Conservation (phyloP, 2,329 filamentous ascomycete genomes). For the Thermothelomyces thermophilus region DNA sequence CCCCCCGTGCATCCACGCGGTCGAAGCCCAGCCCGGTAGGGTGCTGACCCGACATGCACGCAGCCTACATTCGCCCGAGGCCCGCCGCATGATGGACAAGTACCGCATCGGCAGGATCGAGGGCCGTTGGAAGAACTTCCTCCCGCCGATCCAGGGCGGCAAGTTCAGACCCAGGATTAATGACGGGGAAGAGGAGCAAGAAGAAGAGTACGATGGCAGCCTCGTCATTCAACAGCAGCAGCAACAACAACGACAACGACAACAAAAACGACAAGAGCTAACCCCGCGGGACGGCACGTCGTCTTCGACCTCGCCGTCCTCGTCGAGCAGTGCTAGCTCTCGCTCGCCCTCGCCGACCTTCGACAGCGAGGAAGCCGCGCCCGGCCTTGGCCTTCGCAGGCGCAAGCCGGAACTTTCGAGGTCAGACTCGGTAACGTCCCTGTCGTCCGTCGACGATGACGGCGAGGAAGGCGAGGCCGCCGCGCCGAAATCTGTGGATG, state of each 20-base stretch:
- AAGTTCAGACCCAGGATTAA: conserved; percentile 27
- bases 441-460: conserved; percentile 46
- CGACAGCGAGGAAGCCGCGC: conserved; percentile 30
- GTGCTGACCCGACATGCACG: conserved; percentile 11
- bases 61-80: conserved; percentile 76
- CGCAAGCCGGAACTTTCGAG: conserved; percentile 27
- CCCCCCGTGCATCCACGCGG: no score
- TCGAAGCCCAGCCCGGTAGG: no score
- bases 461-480: conserved; percentile 42
- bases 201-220: conserved; percentile 9
- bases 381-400: conserved; percentile 28
- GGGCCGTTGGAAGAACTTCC: conserved; percentile 78
- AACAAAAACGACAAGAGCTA: no score
- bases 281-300: no score
- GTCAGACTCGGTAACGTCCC: conserved; percentile 53
- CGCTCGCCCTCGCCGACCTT: conserved; percentile 42
- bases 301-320: no score
- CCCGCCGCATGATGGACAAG: conserved; percentile 66
- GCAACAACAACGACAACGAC: no score
- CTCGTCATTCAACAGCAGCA: no score
- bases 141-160: conserved; percentile 87
- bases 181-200: conserved; percentile 15
- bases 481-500: conserved; percentile 40
- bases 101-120: conserved; percentile 81
- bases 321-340: conserved; percentile 40